Conservation (phyloP, 768 basidiomycete genomes). For the Macrolepiota albuminosa region DNA sequence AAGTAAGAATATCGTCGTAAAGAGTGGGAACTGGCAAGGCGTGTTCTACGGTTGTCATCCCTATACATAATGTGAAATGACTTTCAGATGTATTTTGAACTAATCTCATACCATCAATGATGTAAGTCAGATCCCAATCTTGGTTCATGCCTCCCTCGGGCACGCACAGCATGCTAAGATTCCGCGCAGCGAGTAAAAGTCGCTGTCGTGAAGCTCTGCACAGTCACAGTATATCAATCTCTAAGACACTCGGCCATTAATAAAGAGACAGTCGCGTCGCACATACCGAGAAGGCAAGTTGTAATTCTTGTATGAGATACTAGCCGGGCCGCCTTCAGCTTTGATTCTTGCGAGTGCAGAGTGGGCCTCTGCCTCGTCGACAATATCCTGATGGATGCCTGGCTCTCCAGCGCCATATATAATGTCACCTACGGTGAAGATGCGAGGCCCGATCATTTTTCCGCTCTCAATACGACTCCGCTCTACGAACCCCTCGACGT, state of each 20-base stretch:
- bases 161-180: slow-evolving; percentile 65
- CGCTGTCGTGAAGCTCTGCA: slow-evolving; percentile 62
- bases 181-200: slow-evolving; percentile 53
- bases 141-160: slow-evolving; percentile 79
- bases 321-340: slow-evolving; percentile 64
- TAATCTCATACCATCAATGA: slow-evolving; percentile 53
- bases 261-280: slow-evolving; percentile 13
- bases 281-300: slow-evolving; percentile 58
- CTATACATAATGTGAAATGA: slow-evolving; percentile 25
- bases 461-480: slow-evolving; percentile 67
- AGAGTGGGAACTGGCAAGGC: slow-evolving; percentile 59
- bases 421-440: slow-evolving; percentile 64
- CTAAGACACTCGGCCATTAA: background rate
- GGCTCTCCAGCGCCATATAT: slow-evolving; percentile 53
- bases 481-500: slow-evolving; percentile 58
- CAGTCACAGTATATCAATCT: background rate
- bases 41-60: slow-evolving; percentile 77
- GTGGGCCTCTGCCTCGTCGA: slow-evolving; percentile 54
- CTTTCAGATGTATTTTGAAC: background rate
- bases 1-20: slow-evolving; percentile 61
- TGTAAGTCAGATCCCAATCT: slow-evolving; percentile 77
- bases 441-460: slow-evolving; percentile 62
- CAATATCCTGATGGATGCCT: slow-evolving; percentile 57
- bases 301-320: slow-evolving; percentile 78
- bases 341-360: slow-evolving; percentile 67